Evolutionary conservation across 2,329 filamentous ascomycete species (phyloP).

Genomic region (Neofusicoccum sp.): DNA sequence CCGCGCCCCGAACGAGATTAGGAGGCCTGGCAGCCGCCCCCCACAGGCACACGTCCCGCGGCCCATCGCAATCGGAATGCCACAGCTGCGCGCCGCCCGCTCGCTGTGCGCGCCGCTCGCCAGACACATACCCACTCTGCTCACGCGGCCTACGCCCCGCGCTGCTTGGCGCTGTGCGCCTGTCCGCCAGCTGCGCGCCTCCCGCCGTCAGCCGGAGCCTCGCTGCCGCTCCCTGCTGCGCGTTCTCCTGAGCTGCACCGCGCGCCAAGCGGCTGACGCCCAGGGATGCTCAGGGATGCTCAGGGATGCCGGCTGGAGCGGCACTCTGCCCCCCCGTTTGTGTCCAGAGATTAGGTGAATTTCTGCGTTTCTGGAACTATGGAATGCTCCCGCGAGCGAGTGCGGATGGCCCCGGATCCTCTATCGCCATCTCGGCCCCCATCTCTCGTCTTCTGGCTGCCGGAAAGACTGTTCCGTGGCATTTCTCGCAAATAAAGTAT

Average conservation of each 20-base stretch:
- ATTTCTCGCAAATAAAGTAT: background rate
- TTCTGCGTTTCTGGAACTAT: background rate
- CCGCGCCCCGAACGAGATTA: constrained; percentile 15
- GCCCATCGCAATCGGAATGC: constrained; percentile 9
- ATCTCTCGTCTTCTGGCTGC: background rate
- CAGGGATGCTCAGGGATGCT: background rate
- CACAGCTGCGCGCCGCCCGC: background rate
- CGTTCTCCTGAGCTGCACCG: background rate
- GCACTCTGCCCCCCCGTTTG: background rate
- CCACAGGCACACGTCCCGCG: background rate
- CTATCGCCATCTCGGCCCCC: background rate
- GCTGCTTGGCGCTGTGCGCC: background rate
- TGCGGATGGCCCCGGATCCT: background rate
- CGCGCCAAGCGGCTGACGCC: background rate
- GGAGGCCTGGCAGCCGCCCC: background rate
- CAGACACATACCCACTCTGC: background rate
- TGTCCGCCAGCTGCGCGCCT: background rate
- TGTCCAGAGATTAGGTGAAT: background rate
- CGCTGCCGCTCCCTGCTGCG: background rate
- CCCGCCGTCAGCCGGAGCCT: background rate
- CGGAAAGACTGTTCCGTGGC: background rate
- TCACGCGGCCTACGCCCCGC: constrained; percentile 7
- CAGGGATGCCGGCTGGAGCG: constrained; percentile 4
- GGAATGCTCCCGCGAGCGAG: background rate
- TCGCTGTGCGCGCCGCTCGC: background rate